These are phyloP conservation scores for Russula abietina DNA, from an alignment of 768 basidiomycete genomes.

Conservation along the genomic window DNA sequence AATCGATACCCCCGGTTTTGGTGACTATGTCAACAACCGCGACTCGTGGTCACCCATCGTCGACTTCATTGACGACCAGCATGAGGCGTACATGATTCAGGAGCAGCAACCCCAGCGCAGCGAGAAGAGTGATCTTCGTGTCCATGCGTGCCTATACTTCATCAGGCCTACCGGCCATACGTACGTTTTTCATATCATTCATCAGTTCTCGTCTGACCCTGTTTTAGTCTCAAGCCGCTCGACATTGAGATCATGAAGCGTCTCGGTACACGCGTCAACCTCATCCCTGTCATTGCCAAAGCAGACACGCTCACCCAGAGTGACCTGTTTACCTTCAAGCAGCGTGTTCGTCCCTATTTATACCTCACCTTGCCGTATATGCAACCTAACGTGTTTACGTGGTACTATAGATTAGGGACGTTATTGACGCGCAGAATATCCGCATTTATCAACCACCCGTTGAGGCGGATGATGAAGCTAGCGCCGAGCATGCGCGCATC, in stretches of 20 bases:
- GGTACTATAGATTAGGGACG: constrained; percentile 68
- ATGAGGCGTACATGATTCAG: constrained; percentile 93
- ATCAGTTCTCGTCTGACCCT: constrained; percentile 4
- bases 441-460: constrained; percentile 92
- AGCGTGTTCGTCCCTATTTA: constrained; percentile 53
- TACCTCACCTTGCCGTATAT: constrained; percentile 18
- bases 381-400: constrained; percentile 1
- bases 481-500: constrained; percentile 81
- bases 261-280: constrained; percentile 93
- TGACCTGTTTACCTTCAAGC: constrained; percentile 88
- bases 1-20: constrained; percentile 98
- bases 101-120: constrained; percentile 96
- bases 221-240: constrained; percentile 78
- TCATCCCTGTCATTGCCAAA: constrained; percentile 96
- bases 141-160: constrained; percentile 97
- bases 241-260: constrained; percentile 99
- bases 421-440: constrained; percentile 86
- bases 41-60: constrained; percentile 98
- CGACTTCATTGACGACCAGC: constrained; percentile 96
- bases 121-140: constrained; percentile 91
- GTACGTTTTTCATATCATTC: constrained; percentile 46
- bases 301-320: constrained; percentile 96
- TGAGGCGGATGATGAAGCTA: constrained; percentile 80
- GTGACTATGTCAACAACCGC: constrained; percentile 99
- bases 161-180: constrained; percentile 94